Evolutionary conservation across 2,329 filamentous ascomycete species (phyloP).

Genomic region (Cladosporium halotolerans): DNA sequence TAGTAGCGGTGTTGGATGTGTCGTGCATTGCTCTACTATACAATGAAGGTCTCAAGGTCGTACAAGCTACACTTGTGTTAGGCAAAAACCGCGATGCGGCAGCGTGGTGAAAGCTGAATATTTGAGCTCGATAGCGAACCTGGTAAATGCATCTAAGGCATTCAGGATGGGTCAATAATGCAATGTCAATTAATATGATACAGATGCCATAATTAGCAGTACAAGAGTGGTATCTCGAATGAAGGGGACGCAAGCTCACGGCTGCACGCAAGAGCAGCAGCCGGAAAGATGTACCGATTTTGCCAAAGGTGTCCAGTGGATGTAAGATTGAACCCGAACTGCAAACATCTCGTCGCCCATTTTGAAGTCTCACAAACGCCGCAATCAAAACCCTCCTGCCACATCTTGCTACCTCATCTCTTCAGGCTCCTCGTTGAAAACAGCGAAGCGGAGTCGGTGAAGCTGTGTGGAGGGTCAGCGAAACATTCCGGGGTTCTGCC

Average conservation of each 20-base stretch:
- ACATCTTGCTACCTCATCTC: conserved; percentile 16
- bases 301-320: background rate
- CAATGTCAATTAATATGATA: conserved; percentile 7
- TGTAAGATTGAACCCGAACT: background rate
- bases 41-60: no score
- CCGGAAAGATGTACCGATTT: background rate
- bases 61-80: no score
- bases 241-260: background rate
- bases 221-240: conserved; percentile 13
- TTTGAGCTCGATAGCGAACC: no score
- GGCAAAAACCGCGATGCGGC: no score
- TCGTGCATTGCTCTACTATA: no score
- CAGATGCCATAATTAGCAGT: background rate
- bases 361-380: conserved; percentile 14
- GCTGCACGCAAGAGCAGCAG: background rate
- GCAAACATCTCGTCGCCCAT: conserved; percentile 11
- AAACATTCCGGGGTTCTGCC: background rate
- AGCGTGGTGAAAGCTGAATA: no score
- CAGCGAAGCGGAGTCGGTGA: conserved; percentile 32
- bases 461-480: conserved; percentile 20
- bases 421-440: conserved; percentile 30
- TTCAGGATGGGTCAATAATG: background rate
- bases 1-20: no score
- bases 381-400: background rate
- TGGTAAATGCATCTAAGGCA: no score